phyloP scores from a whole-genome alignment of 306 rosid genomes.

The Citrullus colocynthis region DNA sequence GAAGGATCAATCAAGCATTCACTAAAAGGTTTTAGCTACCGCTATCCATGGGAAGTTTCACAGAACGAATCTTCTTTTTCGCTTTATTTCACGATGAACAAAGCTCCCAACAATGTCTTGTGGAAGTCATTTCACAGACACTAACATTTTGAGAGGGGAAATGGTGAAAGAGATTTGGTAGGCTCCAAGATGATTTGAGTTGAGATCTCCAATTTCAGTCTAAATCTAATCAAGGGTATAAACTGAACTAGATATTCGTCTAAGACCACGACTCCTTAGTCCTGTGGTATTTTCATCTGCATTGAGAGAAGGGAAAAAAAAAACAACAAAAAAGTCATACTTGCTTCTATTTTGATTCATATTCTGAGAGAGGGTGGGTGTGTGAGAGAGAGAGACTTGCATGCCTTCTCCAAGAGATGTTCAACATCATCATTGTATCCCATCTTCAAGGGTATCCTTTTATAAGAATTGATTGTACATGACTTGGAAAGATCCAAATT shows the following conservation, averaged over 20 bases:
- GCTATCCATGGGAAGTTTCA: neutral
- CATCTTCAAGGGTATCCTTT: neutral
- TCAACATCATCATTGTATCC: neutral
- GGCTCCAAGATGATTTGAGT: neutral
- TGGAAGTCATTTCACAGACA: neutral
- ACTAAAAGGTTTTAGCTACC: neutral
- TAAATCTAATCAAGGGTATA: neutral
- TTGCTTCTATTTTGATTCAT: neutral
- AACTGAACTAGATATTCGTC: neutral
- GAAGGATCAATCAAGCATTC: neutral
- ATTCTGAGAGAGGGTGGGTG: neutral
- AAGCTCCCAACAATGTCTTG: neutral
- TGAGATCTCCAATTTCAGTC: neutral
- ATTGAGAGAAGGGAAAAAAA: neutral
- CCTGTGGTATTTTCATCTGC: neutral
- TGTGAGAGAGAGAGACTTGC: neutral
- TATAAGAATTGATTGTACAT: neutral
- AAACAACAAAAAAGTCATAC: neutral
- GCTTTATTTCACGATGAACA: neutral
- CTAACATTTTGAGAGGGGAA: neutral
- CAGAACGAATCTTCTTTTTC: neutral
- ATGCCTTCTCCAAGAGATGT: neutral
- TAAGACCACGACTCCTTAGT: neutral
- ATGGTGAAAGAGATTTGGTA: neutral
- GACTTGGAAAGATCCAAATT: neutral